A percentile compares a stretch with the other conserved stretches of the same genome.
Conservation (phyloP, 208 protist species). For the Wallacemonas sp. region DNA sequence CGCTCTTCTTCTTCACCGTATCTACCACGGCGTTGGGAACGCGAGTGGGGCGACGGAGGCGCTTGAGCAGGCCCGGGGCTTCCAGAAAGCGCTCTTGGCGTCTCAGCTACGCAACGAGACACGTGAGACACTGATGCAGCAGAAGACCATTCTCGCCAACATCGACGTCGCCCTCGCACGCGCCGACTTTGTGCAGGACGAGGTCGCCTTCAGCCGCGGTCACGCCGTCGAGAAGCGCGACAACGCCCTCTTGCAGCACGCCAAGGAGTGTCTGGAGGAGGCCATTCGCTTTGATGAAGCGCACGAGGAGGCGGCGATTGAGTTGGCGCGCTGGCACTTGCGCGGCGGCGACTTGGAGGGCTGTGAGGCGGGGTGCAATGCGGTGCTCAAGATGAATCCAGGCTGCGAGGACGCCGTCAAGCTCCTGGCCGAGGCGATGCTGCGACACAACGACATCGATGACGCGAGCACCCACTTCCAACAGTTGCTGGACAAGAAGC, state of each 20-base stretch:
- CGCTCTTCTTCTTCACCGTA: constrained; percentile 86
- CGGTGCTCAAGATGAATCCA: constrained; percentile 84
- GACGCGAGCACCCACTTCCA: constrained; percentile 86
- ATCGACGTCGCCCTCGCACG: constrained; percentile 84
- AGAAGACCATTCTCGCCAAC: constrained; percentile 62
- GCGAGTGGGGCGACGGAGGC: constrained; percentile 36
- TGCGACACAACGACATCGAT: constrained; percentile 56
- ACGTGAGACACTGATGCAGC: constrained; percentile 76
- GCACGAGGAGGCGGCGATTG: constrained; percentile 70
- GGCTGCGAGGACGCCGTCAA: constrained; percentile 87
- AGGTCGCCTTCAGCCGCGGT: constrained; percentile 2
- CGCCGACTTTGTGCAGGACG: constrained; percentile 14
- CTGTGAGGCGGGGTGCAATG: constrained; percentile 89
- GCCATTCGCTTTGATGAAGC: constrained; percentile 86
- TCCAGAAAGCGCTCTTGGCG: constrained; percentile 72
- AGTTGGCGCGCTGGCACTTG: constrained; percentile 81
- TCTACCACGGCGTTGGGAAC: constrained; percentile 26
- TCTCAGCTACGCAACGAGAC: constrained; percentile 73
- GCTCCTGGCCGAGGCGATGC: constrained; percentile 74
- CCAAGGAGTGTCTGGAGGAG: constrained; percentile 76
- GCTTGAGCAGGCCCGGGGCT: constrained; percentile 62
- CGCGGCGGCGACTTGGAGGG: constrained; percentile 67
- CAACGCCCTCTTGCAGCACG: constrained; percentile 35
- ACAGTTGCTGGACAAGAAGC: constrained; percentile 80
- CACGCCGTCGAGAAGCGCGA: neutral